These are phyloP conservation scores for Uronychia setigera DNA, from an alignment of 73 alveolate genomes.

Conservation along the genomic window DNA sequence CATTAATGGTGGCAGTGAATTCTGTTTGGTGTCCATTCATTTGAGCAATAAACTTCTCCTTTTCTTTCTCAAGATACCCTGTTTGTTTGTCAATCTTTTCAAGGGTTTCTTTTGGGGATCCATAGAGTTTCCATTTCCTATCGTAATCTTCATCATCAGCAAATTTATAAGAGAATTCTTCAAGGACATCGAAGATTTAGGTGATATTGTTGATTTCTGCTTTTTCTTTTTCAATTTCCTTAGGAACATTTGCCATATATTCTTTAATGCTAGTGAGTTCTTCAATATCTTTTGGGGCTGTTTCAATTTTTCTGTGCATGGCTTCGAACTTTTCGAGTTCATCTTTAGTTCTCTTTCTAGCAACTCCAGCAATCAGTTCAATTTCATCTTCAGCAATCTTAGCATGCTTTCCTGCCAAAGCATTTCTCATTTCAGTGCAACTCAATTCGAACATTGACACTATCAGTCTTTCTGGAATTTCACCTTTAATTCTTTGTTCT, in stretches of 20 bases:
- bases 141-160: slow-evolving; percentile 68
- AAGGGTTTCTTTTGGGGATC: slow-evolving; percentile 76
- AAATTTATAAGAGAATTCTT: slow-evolving; percentile 50
- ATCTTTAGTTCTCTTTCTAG: slow-evolving; percentile 34
- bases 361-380: slow-evolving; percentile 72
- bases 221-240: slow-evolving; percentile 47
- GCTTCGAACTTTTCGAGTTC: slow-evolving; percentile 60
- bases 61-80: slow-evolving; percentile 35
- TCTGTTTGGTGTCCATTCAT: slow-evolving; percentile 71
- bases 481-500: slow-evolving; percentile 74
- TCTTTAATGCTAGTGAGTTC: slow-evolving; percentile 75
- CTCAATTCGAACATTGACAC: slow-evolving; percentile 93
- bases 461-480: slow-evolving; percentile 81
- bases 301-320: slow-evolving; percentile 66
- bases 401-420: slow-evolving; percentile 82
- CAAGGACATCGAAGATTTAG: slow-evolving; percentile 44
- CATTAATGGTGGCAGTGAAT: slow-evolving; percentile 66
- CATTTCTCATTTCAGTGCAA: slow-evolving; percentile 93
- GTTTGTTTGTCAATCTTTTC: slow-evolving; percentile 56
- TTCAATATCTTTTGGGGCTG: slow-evolving; percentile 79
- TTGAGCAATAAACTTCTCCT: slow-evolving; percentile 48
- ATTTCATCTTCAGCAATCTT: slow-evolving; percentile 86
- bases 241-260: slow-evolving; percentile 67
- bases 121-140: slow-evolving; percentile 67
- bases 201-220: slow-evolving; percentile 44